Conservation (phyloP, 2,329 filamentous ascomycete species). For the Fusarium keratoplasticum region DNA sequence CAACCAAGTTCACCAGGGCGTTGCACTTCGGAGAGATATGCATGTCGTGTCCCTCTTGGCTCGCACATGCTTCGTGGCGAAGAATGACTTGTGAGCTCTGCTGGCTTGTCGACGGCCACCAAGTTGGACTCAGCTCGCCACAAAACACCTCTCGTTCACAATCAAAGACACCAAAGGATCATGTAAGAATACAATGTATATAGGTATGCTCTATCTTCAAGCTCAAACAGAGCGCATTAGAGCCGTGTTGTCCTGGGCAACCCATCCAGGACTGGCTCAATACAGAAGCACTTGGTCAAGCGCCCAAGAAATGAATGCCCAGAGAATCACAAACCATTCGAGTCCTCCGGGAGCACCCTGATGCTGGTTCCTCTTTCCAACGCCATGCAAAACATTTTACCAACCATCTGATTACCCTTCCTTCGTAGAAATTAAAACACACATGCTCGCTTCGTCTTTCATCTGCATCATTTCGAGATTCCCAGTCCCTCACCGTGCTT, state of each 20-base stretch:
- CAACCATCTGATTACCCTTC: neutral
- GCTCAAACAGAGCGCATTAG: neutral
- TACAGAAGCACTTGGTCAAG: neutral
- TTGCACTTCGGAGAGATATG: neutral
- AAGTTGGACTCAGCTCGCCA: neutral
- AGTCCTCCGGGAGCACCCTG: neutral
- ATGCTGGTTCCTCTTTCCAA: neutral
- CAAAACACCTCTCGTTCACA: neutral
- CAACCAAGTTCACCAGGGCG: neutral
- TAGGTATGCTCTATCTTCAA: neutral
- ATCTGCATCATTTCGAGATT: slow-evolving; percentile 1
- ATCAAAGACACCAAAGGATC: neutral
- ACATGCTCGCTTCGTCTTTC: neutral
- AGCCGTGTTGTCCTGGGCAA: neutral
- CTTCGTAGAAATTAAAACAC: neutral
- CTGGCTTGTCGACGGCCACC: neutral
- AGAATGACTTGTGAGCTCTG: neutral
- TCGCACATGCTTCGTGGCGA: neutral
- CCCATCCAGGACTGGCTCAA: neutral
- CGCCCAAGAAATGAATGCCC: slow-evolving; percentile 5
- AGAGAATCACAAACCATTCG: neutral
- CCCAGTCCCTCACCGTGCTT: slow-evolving; percentile 8
- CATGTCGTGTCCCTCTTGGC: neutral
- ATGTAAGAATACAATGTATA: neutral
- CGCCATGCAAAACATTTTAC: neutral